These are phyloP conservation scores for Boletus huronensis DNA, from an alignment of 768 basidiomycete genomes.

Conservation along the genomic window DNA sequence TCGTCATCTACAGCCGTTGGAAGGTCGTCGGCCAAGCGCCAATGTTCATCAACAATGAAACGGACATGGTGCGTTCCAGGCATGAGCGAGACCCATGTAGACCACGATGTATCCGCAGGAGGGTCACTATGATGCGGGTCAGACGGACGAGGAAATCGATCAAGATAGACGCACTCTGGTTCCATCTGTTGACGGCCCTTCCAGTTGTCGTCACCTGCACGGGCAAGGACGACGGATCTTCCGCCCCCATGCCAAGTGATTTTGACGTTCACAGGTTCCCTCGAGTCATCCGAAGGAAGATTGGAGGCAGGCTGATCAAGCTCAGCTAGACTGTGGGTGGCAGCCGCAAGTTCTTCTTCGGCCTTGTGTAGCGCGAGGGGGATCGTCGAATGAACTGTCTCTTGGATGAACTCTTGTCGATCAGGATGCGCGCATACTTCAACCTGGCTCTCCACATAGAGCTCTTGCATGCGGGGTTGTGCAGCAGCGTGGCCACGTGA, in stretches of 20 bases:
- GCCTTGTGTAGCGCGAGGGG: conserved; percentile 49
- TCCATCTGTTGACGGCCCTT: conserved; percentile 65
- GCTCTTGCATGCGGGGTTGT: conserved; percentile 44
- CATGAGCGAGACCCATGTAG: conserved; percentile 49
- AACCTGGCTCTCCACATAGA: conserved; percentile 38
- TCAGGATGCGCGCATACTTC: conserved; percentile 29
- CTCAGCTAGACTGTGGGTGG: conserved; percentile 12
- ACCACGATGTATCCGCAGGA: conserved; percentile 35
- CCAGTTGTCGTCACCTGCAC: conserved; percentile 76
- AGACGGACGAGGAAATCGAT: conserved; percentile 11
- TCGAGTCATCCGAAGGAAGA: conserved; percentile 27
- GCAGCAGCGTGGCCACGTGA: conserved; percentile 33
- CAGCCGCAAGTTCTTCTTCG: conserved; percentile 25
- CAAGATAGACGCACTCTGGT: conserved; percentile 47
- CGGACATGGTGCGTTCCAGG: conserved; percentile 94
- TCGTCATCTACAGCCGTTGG: conserved; percentile 92
- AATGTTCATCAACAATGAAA: conserved; percentile 90
- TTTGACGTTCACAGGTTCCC: conserved; percentile 40
- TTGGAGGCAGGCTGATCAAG: conserved; percentile 18
- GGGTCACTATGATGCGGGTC: conserved; percentile 26
- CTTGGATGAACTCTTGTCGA: conserved; percentile 44
- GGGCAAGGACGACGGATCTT: conserved; percentile 59
- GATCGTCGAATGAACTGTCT: conserved; percentile 61
- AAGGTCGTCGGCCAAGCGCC: conserved; percentile 74
- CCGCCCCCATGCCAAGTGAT: conserved; percentile 68